Percentiles rank a stretch among this genome's conserved stretches.
phyloP scores from a whole-genome alignment of 345 rosid species.

The Ceriops zippeliana region DNA sequence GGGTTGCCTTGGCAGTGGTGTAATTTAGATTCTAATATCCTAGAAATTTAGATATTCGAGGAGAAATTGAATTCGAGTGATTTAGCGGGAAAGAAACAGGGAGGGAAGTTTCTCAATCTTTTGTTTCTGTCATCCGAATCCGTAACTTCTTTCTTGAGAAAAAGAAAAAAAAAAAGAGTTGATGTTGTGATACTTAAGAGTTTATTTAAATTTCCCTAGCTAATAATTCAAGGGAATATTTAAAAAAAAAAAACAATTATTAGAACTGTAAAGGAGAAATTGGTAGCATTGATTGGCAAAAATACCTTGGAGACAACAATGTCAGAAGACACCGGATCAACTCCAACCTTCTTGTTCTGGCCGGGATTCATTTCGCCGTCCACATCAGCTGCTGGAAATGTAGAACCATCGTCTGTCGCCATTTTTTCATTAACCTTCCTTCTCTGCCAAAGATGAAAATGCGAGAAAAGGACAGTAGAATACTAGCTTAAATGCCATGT shows the following conservation, averaged over 20 bases:
- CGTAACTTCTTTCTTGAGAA: no score
- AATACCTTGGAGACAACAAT: constrained; percentile 25
- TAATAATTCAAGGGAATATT: not conserved
- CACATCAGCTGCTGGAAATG: constrained; percentile 48
- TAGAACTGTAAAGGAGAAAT: no score
- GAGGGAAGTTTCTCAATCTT: no score
- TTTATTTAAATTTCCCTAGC: no score
- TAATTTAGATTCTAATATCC: no score
- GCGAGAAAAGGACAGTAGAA: not conserved
- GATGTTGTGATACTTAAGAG: no score
- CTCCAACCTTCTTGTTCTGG: constrained; percentile 32
- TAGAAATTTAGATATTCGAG: no score
- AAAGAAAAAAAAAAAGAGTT: no score
- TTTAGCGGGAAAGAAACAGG: no score
- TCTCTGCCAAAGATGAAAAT: constrained; percentile 1
- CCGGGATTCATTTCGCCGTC: constrained; percentile 37
- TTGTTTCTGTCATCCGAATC: no score
- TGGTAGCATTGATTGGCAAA: not conserved
- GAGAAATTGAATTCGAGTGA: no score
- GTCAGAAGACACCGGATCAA: constrained; percentile 46
- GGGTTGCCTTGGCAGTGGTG: no score
- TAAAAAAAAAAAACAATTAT: not conserved
- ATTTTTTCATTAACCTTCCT: constrained; percentile 15
- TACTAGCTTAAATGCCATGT: constrained; percentile 4
- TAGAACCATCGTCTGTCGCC: constrained; percentile 28